Evolutionary conservation across 164 flowering plant genomes (phyloP), one percentile per base, ranked within the genome.

Genomic region (Euptelea pleiosperma): DNA sequence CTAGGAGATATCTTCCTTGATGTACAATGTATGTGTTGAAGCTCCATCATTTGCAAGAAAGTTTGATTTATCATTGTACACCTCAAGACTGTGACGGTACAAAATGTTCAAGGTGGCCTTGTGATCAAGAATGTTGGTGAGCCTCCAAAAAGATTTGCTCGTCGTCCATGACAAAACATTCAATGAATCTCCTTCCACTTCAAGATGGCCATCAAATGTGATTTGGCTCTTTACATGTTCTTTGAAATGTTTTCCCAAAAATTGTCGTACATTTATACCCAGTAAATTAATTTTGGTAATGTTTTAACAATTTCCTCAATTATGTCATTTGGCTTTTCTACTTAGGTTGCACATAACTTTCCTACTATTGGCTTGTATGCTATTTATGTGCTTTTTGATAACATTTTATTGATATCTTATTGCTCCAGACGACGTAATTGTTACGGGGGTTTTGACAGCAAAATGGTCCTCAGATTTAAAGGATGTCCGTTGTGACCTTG

Each of bases 401-500:
- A 21, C 44, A 24, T 52, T 62, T 56, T 18, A 28, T 29, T 54
- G 3, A 31, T 41, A 12, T 55, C 25, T 42, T 39, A 39, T 61
- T 60, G 21, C 18, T 71, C 40, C 83, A 90, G 98, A 92, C 79
- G 95, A 87, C 64, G 80, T 85, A 22, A 77, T 84, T 69, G 88
- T 80, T 55, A 79, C 93, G 45, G 96, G 98, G 40, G 57, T 85
- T 58, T 72, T 92, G 73, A 82, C 95, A 52, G 95, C 96, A 56
- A 89, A 81, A 70, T 92, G 98, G 98, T 87, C 96, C 48, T 75
- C 96, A 40, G 92, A 85, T 64, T 53, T 87, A 45, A 92, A 80
- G 70, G 95, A 85, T 65, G 96, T 92, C 5, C 91, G 95, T 7
- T 89, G 93, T 63, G 87, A 87, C 68, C 96, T 92, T 70, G 96